phyloP scores from a whole-genome alignment of 1,139 yeast species.

The Suhomyces anneliseae region DNA sequence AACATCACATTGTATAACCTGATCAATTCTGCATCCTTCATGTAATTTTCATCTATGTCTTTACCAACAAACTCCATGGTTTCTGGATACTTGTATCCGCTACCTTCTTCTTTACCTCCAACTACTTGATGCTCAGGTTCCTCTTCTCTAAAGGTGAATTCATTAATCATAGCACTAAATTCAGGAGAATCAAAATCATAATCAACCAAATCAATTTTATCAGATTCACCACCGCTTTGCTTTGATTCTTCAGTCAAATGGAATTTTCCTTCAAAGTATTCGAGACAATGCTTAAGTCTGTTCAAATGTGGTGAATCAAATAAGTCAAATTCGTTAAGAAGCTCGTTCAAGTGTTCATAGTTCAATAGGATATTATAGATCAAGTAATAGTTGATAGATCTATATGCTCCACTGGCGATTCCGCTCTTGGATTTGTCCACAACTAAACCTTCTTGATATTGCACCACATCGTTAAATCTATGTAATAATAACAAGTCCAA shows the following conservation, averaged over 20 bases:
- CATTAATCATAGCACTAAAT: constrained; percentile 22
- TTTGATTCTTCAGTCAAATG: constrained; percentile 23
- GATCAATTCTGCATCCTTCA: constrained; percentile 16
- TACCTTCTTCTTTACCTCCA: not conserved
- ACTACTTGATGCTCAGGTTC: not conserved
- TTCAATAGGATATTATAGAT: constrained; percentile 35
- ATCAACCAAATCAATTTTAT: constrained; percentile 22
- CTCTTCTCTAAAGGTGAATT: constrained; percentile 15
- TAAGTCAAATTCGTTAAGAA: constrained; percentile 11
- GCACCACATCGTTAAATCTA: constrained; percentile 17
- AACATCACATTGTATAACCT: constrained; percentile 15
- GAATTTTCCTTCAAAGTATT: constrained; percentile 19
- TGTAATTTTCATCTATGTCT: constrained; percentile 3
- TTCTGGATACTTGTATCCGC: constrained; percentile 13
- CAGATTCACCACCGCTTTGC: constrained; percentile 7
- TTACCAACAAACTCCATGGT: constrained; percentile 16
- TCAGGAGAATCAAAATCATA: constrained; percentile 35
- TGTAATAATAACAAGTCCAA: constrained; percentile 21
- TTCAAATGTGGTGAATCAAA: constrained; percentile 12
- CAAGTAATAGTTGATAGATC: constrained; percentile 25
- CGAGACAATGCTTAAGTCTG: constrained; percentile 23
- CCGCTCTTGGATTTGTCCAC: constrained; percentile 2
- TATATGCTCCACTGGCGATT: constrained; percentile 14
- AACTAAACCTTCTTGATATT: constrained; percentile 11
- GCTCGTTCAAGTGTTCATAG: constrained; percentile 21